Percentiles rank a stretch among this genome's conserved stretches.
These are phyloP conservation scores for Panaeolus papilionaceus DNA, from an alignment of 768 basidiomycete species.

Conservation along the genomic window DNA sequence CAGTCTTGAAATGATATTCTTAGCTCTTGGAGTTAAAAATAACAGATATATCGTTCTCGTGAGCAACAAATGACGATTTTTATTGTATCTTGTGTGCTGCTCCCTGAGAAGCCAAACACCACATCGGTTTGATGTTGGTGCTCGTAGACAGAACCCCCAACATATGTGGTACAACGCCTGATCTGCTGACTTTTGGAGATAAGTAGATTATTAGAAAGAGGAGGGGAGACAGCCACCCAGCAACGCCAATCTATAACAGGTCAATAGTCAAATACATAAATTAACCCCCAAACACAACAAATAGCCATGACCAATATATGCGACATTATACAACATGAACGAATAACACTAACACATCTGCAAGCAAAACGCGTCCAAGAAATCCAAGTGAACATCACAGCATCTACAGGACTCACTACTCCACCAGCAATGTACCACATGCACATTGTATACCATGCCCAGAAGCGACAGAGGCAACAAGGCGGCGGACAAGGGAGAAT, in stretches of 20 bases:
- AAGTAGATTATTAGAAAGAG: too few species aligned
- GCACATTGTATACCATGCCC: neutral
- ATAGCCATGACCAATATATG: neutral
- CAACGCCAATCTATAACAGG: too few species aligned
- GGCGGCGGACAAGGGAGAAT: too few species aligned
- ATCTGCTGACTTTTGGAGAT: too few species aligned
- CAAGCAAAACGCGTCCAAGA: neutral
- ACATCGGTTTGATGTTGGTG: neutral
- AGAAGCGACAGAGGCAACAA: neutral
- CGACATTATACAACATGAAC: slow-evolving; percentile 5
- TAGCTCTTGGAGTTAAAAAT: neutral
- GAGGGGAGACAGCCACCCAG: too few species aligned
- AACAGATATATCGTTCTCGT: neutral
- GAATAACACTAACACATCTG: neutral
- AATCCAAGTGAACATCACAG: neutral
- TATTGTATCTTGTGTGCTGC: neutral
- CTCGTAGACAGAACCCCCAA: too few species aligned
- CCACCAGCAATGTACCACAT: neutral
- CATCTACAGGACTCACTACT: neutral
- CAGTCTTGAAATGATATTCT: neutral
- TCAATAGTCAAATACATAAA: neutral
- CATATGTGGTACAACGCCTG: too few species aligned
- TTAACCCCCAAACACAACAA: slow-evolving; percentile 1
- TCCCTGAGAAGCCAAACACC: neutral
- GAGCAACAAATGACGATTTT: neutral